Percentiles rank a stretch among this genome's conserved stretches.
phyloP scores from a whole-genome alignment of 2,329 filamentous ascomycete species.

The Aspergillus ochraceoroseus region DNA sequence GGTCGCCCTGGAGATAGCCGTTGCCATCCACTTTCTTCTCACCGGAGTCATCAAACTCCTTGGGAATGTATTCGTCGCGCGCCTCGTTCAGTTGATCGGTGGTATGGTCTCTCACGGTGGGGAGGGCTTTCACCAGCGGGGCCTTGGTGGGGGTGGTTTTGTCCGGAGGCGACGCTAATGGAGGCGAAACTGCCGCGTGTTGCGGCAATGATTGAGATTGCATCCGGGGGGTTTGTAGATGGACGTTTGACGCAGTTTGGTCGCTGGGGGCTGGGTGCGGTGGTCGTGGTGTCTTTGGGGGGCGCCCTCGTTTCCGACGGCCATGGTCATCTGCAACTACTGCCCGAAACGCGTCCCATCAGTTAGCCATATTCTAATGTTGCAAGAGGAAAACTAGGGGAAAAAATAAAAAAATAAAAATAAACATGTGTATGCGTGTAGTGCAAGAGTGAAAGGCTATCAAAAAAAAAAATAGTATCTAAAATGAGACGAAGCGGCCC shows the following conservation, averaged over 20 bases:
- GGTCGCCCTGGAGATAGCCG: conserved; percentile 73
- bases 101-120: conserved; percentile 93
- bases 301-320: conserved; percentile 49
- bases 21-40: conserved; percentile 88
- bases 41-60: conserved; percentile 86
- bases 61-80: conserved; percentile 89
- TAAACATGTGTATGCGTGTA: too few species aligned
- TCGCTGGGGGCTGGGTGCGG: conserved; percentile 32
- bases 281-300: conserved; percentile 46
- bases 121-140: conserved; percentile 86
- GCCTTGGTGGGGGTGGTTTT: conserved; percentile 72
- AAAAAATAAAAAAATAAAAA: conserved; percentile 6
- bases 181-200: conserved; percentile 45
- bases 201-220: conserved; percentile 36
- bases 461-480: conserved; percentile 3
- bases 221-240: conserved; percentile 40
- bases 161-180: conserved; percentile 58
- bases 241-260: conserved; percentile 30
- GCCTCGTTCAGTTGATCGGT: conserved; percentile 87
- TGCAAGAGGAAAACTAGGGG: neutral
- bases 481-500: conserved; percentile 19
- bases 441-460: neutral
- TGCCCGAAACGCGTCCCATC: conserved; percentile 16
- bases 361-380: conserved; percentile 17
- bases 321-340: conserved; percentile 36